Conservation (phyloP, 176 grass and related monocot species). For the Oryza brachyantha region DNA sequence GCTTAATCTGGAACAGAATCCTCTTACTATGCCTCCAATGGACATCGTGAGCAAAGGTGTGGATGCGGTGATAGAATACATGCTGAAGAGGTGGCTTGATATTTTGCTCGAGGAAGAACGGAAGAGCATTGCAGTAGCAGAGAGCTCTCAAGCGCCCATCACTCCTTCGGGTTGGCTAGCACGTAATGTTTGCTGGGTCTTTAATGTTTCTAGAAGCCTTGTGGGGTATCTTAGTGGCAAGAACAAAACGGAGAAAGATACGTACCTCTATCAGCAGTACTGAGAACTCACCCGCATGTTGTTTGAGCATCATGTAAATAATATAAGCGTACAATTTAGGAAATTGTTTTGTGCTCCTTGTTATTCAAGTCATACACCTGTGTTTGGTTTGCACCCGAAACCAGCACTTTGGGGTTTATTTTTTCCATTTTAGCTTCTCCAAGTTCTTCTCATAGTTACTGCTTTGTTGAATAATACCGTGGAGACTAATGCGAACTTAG, state of each 20-base stretch:
- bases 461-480: no score
- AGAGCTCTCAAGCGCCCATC: slow-evolving; percentile 24
- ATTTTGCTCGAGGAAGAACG: slow-evolving; percentile 65
- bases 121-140: slow-evolving; percentile 47
- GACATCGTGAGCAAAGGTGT: slow-evolving; percentile 58
- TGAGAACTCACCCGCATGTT: slow-evolving; percentile 1
- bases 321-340: neutral
- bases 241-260: slow-evolving; percentile 44
- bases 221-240: slow-evolving; percentile 47
- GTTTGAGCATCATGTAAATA: slow-evolving; percentile 39
- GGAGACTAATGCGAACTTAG: no score
- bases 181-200: slow-evolving; percentile 64
- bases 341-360: slow-evolving; percentile 11
- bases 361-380: neutral
- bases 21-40: slow-evolving; percentile 54
- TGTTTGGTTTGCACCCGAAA: neutral
- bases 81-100: slow-evolving; percentile 59
- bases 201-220: slow-evolving; percentile 53
- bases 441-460: no score
- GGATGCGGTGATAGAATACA: slow-evolving; percentile 64
- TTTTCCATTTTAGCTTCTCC: slow-evolving; percentile 1
- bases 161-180: slow-evolving; percentile 59
- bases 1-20: slow-evolving; percentile 92
- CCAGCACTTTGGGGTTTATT: neutral
- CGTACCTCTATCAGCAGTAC: slow-evolving; percentile 62